Conservation (phyloP, 371 early-diverging fungal genomes). For the Mortierella sp. region DNA sequence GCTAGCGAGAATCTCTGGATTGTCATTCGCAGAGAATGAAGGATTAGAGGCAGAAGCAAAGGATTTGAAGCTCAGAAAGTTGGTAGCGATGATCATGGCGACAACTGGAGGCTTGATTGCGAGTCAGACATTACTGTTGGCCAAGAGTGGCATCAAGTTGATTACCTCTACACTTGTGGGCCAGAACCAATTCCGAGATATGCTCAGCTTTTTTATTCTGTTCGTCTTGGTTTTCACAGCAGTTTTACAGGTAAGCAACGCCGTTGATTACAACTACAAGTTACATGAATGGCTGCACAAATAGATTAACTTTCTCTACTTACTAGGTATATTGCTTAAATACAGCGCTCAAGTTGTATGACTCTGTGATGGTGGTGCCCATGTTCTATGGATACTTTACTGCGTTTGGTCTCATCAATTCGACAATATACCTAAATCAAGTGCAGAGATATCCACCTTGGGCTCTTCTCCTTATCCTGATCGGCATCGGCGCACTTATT, state of each 20-base stretch:
- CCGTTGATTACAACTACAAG: too few species aligned
- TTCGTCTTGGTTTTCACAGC: constrained; percentile 71
- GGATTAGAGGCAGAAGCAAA: constrained; percentile 18
- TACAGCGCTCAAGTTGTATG: constrained; percentile 71
- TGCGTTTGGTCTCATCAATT: constrained; percentile 73
- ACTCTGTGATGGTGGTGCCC: constrained; percentile 78
- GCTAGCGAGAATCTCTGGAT: constrained; percentile 29
- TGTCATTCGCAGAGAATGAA: constrained; percentile 31
- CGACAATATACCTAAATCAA: constrained; percentile 73
- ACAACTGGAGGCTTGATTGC: constrained; percentile 74
- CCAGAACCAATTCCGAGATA: constrained; percentile 73
- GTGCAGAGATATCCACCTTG: constrained; percentile 69
- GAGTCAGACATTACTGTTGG: constrained; percentile 72
- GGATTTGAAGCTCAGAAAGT: constrained; percentile 57
- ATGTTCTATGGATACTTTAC: constrained; percentile 78
- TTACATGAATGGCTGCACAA: too few species aligned
- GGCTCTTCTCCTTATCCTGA: constrained; percentile 66
- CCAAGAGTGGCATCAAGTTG: constrained; percentile 76
- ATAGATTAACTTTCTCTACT: background rate
- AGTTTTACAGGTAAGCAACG: constrained; percentile 65
- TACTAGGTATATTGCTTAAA: constrained; percentile 77
- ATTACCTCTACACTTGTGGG: constrained; percentile 65
- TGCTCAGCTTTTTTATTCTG: constrained; percentile 69
- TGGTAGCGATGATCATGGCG: constrained; percentile 72
- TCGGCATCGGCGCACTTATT: constrained; percentile 69